Percentiles rank a stretch among this genome's conserved stretches.
Conservation (phyloP, 2,329 filamentous ascomycete genomes). For the Epichloe sibirici region DNA sequence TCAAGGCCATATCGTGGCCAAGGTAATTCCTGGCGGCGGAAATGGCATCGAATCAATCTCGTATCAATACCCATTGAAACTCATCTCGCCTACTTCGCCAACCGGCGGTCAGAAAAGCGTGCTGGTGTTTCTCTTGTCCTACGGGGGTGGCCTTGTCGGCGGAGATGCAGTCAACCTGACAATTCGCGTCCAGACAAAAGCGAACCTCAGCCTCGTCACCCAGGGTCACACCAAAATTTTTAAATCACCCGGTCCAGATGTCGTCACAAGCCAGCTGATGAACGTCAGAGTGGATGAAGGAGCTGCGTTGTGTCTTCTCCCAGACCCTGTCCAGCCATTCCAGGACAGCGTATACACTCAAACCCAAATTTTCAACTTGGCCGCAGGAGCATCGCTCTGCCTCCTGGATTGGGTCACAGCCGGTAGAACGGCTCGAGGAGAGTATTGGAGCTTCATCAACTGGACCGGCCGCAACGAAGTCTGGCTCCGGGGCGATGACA, state of each 20-base stretch:
- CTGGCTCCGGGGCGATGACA: conserved; percentile 36
- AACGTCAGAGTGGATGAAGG: conserved; percentile 35
- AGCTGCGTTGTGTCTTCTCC: conserved; percentile 55
- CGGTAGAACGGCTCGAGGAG: conserved; percentile 71
- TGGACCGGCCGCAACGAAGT: conserved; percentile 86
- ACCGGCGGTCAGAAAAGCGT: conserved; percentile 53
- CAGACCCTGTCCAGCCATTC: conserved; percentile 90
- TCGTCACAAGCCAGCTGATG: conserved; percentile 47
- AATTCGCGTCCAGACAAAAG: conserved; percentile 49
- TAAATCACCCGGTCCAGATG: conserved; percentile 51
- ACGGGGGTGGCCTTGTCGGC: conserved; percentile 89
- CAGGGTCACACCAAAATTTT: conserved; percentile 93
- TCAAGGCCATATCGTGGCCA: conserved; percentile 64
- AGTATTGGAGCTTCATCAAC: conserved; percentile 71
- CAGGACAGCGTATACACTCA: conserved; percentile 75
- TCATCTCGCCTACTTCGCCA: conserved; percentile 64
- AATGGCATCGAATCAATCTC: conserved; percentile 63
- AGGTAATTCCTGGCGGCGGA: conserved; percentile 55
- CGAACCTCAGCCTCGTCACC: conserved; percentile 55
- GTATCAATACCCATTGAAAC: conserved; percentile 90
- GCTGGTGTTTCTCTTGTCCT: conserved; percentile 82
- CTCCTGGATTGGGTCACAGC: conserved; percentile 91
- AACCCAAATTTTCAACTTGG: conserved; percentile 61
- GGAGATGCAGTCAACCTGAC: conserved; percentile 70
- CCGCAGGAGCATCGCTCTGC: conserved; percentile 51